phyloP scores from a whole-genome alignment of 441 rosid species.

The Flueggea neowawraea region DNA sequence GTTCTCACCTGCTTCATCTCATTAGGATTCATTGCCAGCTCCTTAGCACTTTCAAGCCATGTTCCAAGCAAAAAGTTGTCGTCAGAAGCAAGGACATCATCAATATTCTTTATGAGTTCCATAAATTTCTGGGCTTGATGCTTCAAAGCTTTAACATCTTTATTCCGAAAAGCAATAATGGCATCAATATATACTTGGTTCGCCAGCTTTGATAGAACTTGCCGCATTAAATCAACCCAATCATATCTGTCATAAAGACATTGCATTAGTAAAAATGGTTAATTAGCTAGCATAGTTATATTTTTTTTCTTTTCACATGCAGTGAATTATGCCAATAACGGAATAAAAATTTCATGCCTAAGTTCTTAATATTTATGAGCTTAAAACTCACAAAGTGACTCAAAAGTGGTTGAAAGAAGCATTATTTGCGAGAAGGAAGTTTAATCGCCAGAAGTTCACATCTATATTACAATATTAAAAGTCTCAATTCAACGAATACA shows the following conservation, averaged over 20 bases:
- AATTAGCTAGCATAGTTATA: no score
- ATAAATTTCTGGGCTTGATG: conserved; percentile 48
- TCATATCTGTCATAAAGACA: conserved; percentile 62
- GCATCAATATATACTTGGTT: conserved; percentile 77
- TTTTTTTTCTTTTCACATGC: no score
- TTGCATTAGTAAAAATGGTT: background rate
- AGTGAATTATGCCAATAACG: no score
- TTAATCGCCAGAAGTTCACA: no score
- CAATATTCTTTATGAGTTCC: conserved; percentile 74
- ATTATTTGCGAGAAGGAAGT: no score
- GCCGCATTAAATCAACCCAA: conserved; percentile 89
- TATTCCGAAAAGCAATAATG: conserved; percentile 48
- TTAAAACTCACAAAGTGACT: no score
- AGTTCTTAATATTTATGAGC: no score
- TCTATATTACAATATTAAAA: no score
- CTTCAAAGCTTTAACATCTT: conserved; percentile 50
- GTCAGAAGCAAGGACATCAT: conserved; percentile 78
- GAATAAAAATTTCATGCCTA: no score
- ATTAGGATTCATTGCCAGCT: conserved; percentile 45
- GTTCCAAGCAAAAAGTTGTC: conserved; percentile 84
- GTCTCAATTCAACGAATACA: no score
- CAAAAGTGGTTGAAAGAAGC: no score
- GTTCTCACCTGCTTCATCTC: conserved; percentile 71
- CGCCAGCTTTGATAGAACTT: conserved; percentile 91
- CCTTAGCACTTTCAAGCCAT: conserved; percentile 88